These are phyloP conservation scores for Trypanosoma caninum DNA, from an alignment of 208 protist species.

Conservation along the genomic window DNA sequence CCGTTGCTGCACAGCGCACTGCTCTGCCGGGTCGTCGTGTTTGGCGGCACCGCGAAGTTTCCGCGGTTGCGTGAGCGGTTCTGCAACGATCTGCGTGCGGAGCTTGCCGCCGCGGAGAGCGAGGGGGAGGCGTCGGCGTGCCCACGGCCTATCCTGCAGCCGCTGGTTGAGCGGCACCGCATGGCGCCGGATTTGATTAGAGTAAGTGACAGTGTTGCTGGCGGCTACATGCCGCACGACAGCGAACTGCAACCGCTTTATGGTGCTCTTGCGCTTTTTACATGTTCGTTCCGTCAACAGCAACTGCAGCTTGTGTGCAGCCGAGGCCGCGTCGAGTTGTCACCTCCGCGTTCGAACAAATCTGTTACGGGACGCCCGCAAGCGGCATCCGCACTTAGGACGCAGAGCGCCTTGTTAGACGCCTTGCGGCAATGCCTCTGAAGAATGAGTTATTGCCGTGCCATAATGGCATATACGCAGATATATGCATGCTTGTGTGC, in stretches of 20 bases:
- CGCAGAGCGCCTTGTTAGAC: slow-evolving; percentile 28
- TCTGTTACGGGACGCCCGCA: background rate
- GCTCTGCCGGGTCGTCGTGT: slow-evolving; percentile 40
- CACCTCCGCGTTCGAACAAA: background rate
- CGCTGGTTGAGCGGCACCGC: background rate
- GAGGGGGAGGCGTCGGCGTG: background rate
- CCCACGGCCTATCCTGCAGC: background rate
- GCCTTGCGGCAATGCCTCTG: slow-evolving; percentile 31
- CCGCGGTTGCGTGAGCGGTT: slow-evolving; percentile 42
- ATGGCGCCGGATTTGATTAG: background rate
- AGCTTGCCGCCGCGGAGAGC: background rate
- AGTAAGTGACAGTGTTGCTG: background rate
- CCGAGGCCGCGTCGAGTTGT: slow-evolving; percentile 13
- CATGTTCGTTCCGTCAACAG: background rate
- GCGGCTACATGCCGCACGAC: background rate
- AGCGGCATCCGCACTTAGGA: background rate
- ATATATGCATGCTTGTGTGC: too few species aligned
- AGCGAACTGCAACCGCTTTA: slow-evolving; percentile 44
- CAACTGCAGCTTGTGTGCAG: slow-evolving; percentile 6
- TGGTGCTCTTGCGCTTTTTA: slow-evolving; percentile 41
- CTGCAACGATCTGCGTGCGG: slow-evolving; percentile 30
- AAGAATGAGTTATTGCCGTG: background rate
- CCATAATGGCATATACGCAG: too few species aligned
- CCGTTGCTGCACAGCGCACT: slow-evolving; percentile 35
- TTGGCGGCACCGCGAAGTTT: slow-evolving; percentile 46